Evolutionary conservation across 2,329 filamentous ascomycete species (phyloP).

Genomic region (Cyclaneusma minus): DNA sequence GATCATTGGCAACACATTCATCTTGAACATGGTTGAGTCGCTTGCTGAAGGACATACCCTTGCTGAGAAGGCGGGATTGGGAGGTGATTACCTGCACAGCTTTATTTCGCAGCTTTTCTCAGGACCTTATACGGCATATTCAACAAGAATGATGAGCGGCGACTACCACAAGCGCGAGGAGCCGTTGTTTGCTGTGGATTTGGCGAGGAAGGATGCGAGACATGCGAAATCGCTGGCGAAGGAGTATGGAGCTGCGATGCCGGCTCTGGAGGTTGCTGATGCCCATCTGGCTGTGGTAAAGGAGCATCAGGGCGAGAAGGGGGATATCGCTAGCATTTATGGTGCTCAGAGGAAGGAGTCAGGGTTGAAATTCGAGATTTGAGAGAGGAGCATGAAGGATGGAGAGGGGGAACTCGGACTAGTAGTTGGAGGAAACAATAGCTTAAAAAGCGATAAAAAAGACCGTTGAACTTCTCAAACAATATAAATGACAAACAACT

Average conservation of each 20-base stretch:
- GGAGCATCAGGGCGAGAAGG: conserved; percentile 50
- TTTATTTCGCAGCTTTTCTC: conserved; percentile 63
- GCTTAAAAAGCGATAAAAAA: not conserved
- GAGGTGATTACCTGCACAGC: conserved; percentile 50
- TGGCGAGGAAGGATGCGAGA: conserved; percentile 67
- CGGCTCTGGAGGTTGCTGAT: conserved; percentile 51
- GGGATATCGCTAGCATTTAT: conserved; percentile 73
- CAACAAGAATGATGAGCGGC: conserved; percentile 55
- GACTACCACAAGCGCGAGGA: conserved; percentile 64
- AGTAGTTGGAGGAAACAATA: not conserved
- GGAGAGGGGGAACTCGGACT: conserved; percentile 1
- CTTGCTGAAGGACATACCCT: conserved; percentile 64
- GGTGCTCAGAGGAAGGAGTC: conserved; percentile 61
- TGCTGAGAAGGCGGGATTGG: conserved; percentile 69
- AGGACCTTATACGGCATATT: conserved; percentile 61
- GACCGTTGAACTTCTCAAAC: not conserved
- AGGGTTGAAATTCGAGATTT: conserved; percentile 60
- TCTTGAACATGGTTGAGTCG: conserved; percentile 68
- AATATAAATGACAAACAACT: not conserved
- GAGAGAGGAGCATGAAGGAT: conserved; percentile 9
- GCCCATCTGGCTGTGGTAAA: conserved; percentile 54
- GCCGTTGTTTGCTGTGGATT: conserved; percentile 69
- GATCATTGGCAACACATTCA: conserved; percentile 74
- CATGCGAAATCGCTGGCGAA: conserved; percentile 58
- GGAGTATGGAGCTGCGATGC: conserved; percentile 43